Base-by-base conservation (phyloP, 139 green algal genomes). In the Haematococcus sp. region DNA sequence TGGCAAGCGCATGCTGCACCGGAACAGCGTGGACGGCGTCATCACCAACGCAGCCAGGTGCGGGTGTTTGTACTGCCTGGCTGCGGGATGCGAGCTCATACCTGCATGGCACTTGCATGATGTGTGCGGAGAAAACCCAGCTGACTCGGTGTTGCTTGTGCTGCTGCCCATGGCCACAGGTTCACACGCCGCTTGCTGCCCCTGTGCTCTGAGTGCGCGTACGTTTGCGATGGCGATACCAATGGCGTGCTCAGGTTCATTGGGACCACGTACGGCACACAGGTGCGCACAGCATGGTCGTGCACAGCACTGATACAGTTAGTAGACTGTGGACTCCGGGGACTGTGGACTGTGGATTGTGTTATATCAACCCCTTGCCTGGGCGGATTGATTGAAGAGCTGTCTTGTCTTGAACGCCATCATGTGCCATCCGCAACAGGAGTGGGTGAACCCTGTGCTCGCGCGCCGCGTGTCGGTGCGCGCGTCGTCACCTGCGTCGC, bases 371-470 rank as follows among this genome's bases (percentile, higher is more conserved):
- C n/a, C n/a, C n/a, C n/a, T n/a, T n/a, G n/a, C n/a, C n/a, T n/a
- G n/a, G n/a, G n/a, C n/a, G n/a, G n/a, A n/a, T n/a, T n/a, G n/a
- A n/a, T n/a, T n/a, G n/a, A n/a, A n/a, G n/a, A n/a, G n/a, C n/a
- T n/a, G n/a, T n/a, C n/a, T n/a, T n/a, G n/a, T n/a, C n/a, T n/a
- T n/a, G n/a, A n/a, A n/a, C n/a, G n/a, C n/a, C n/a, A n/a, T n/a
- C n/a, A n/a, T n/a, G n/a, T n/a, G n/a, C n/a, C n/a, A n/a, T n/a
- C n/a, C n/a, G n/a, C n/a, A n/a, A 17, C 83, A 89, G 79, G 61
- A 73, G n/a, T 96, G 87, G 88, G 83, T 96, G 2, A 95, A 95
- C 74, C 90, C 91, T 0, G 79, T 91, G 63, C 73, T 91, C 28
- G 74, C 83, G 1, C 84, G 82, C 34, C 71, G 68, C 4, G 66